Percentiles rank a stretch among this genome's conserved stretches.
phyloP scores from a whole-genome alignment of 2,329 filamentous ascomycete genomes.

The Diaporthe aspalathi region DNA sequence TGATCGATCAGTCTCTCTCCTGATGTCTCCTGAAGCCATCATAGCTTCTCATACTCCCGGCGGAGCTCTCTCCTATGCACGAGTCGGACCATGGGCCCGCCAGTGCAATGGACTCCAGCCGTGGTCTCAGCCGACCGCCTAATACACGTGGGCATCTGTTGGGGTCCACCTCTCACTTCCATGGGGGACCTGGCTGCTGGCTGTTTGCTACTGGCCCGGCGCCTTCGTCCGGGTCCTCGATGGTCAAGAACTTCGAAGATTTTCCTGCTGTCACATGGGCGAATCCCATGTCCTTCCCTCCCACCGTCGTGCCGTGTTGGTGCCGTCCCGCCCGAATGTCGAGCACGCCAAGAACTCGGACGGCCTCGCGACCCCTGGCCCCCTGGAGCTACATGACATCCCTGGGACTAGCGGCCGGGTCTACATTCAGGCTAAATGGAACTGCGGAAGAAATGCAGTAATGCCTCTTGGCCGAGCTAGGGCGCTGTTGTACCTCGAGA shows the following conservation, averaged over 20 bases:
- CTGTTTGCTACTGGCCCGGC: background rate
- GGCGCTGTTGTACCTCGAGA: background rate
- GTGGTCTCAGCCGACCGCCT: background rate
- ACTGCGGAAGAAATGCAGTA: conserved; percentile 13
- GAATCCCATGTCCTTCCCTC: conserved; percentile 8
- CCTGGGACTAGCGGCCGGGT: conserved; percentile 9
- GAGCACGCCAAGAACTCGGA: conserved; percentile 17
- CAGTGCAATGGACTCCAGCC: background rate
- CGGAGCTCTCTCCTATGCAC: background rate
- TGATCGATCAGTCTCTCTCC: too few relatives aligned
- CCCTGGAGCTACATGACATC: background rate
- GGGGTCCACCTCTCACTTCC: background rate
- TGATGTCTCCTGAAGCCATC: background rate
- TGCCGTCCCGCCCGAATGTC: background rate
- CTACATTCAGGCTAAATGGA: conserved; percentile 26
- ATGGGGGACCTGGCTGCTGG: background rate
- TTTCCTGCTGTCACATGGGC: conserved; percentile 7
- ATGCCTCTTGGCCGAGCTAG: conserved; percentile 27
- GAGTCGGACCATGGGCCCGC: conserved; percentile 11
- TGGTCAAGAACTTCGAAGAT: background rate
- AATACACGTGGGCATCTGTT: background rate
- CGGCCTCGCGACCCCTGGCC: conserved; percentile 10
- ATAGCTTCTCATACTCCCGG: background rate
- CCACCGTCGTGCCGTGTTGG: conserved; percentile 7
- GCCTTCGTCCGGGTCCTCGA: conserved; percentile 1